Evolutionary conservation across 2,329 filamentous ascomycete species (phyloP), one percentile per base, ranked within the genome.

Genomic region (Fusarium caatingaense): DNA sequence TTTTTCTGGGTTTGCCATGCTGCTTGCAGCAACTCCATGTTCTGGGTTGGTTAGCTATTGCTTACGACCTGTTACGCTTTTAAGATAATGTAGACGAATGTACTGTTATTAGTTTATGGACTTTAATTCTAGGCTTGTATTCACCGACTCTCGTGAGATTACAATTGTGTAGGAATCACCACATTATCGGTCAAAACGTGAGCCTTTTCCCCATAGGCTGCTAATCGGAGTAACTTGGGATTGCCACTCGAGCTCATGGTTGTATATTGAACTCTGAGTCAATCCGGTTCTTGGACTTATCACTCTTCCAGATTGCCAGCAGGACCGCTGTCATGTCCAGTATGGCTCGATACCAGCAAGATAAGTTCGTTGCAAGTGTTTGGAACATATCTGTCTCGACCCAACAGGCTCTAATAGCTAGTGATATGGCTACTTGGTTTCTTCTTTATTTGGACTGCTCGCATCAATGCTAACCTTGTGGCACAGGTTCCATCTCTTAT

Each of bases 51-150:
- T 12, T 46, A 49, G 28, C 23, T 44, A 50, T 45, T 37, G 47
- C 34, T 34, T 18, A 54, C 44, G 53, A 16, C 18, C 21, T 59
- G 21, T 54, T 34, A 54, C 46, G 60, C 45, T 50, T 45, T 64
- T 42, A 51, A 49, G 34, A 46, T 32, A 64, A 64, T 50, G 51
- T 47, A 59, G 28, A 37, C 30, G 23, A 50, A 60, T 27, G n/a
- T 41, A 37, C 21, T 62, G 32, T 60, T 45, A 8, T 10, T 44
- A n/a, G 21, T 60, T 23, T 32, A 25, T 44, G 28, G 5, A 8
- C 10, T 15, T 8, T 3, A 34, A 18, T 8, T 10, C 10, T 47
- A 8, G 27, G 12, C 8, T 13, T n/a, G 4, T 2, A 23, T 48
- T 6, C 27, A 6, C 12, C 6, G 37, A 16, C 23, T 27, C 9